Evolutionary conservation across 108 stramenopile genomes (phyloP).

Genomic region (Chaetoceros tenuissimus): DNA sequence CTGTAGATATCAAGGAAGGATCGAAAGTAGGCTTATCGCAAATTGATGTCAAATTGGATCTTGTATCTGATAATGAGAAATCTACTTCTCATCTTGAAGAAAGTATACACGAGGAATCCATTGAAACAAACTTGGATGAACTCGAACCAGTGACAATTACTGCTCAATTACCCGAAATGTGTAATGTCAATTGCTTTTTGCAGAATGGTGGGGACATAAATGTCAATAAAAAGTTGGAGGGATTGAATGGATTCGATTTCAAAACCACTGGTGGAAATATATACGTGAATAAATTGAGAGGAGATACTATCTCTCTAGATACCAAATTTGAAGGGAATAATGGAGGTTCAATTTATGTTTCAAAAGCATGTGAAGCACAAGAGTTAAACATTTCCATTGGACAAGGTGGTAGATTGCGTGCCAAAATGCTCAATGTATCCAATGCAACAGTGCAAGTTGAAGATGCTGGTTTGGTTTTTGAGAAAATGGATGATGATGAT

Average conservation of each 20-base stretch:
- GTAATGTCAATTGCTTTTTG: conserved; percentile 50
- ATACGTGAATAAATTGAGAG: conserved; percentile 52
- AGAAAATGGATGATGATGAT: conserved; percentile 56
- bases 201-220: conserved; percentile 34
- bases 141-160: conserved; percentile 13
- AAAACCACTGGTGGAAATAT: conserved; percentile 44
- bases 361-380: conserved; percentile 59
- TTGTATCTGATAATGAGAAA: neutral
- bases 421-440: conserved; percentile 65
- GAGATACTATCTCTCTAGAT: conserved; percentile 44
- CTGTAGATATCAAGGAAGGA: conserved; percentile 6
- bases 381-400: conserved; percentile 24
- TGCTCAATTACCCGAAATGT: conserved; percentile 64
- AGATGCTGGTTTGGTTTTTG: neutral
- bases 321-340: conserved; percentile 1
- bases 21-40: conserved; percentile 22
- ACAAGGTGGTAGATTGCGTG: conserved; percentile 41
- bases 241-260: conserved; percentile 36
- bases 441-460: conserved; percentile 23
- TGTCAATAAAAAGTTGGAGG: conserved; percentile 62
- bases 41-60: conserved; percentile 28
- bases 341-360: conserved; percentile 28
- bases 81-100: neutral
- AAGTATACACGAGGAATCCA: neutral
- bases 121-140: neutral